Percentiles rank a stretch among this genome's conserved stretches.
Conservation (phyloP, 2,329 filamentous ascomycete genomes). For the Xylariaceae sp. region DNA sequence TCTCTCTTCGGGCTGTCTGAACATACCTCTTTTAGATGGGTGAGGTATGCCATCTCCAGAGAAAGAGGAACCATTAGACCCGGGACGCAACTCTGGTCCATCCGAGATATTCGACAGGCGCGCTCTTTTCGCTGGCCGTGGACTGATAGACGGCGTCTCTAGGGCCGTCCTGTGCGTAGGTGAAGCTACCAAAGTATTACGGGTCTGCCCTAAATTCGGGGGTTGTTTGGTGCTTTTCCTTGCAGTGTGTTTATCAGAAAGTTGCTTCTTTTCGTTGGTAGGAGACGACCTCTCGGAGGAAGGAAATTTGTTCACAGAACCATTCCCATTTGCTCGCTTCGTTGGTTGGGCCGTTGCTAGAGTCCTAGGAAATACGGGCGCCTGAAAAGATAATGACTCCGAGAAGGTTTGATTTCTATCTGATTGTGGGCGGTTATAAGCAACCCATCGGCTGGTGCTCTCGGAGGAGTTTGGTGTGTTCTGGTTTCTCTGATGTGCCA, state of each 20-base stretch:
- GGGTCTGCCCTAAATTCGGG: constrained; percentile 3
- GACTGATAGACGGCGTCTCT: constrained; percentile 15
- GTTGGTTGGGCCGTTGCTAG: not conserved
- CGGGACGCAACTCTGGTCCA: constrained; percentile 18
- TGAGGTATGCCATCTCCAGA: constrained; percentile 21
- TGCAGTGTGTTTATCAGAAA: constrained; percentile 32
- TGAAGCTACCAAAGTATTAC: constrained; percentile 8
- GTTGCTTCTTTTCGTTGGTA: constrained; percentile 32
- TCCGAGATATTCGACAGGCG: constrained; percentile 22
- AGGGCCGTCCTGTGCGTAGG: constrained; percentile 14
- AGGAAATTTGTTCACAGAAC: constrained; percentile 26
- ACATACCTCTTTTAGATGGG: constrained; percentile 20
- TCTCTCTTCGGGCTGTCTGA: constrained; percentile 22
- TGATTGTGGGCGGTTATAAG: not conserved
- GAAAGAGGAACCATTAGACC: constrained; percentile 16
- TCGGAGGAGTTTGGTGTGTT: not conserved
- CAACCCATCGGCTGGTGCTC: not conserved
- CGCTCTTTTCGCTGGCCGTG: constrained; percentile 29
- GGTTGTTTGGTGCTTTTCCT: constrained; percentile 33
- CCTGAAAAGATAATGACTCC: not conserved
- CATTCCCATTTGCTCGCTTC: not conserved
- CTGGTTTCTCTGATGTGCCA: constrained; percentile 12
- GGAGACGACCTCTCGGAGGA: constrained; percentile 9
- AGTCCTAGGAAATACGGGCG: not conserved
- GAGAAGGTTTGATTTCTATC: not conserved